Conservation (phyloP, 192 early-diverging fungal species). For the Gorgonomyces haynaldii region DNA sequence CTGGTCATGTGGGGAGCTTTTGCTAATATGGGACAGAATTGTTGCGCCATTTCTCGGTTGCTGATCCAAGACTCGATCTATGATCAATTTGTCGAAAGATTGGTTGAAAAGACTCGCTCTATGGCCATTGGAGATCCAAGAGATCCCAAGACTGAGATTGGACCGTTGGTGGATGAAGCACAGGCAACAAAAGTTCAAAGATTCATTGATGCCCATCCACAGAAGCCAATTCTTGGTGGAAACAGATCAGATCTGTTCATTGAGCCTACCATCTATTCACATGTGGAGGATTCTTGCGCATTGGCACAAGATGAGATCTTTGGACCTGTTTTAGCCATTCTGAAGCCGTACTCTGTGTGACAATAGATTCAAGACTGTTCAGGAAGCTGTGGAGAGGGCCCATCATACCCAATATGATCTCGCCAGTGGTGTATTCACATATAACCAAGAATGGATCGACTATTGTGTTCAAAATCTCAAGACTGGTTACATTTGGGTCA, state of each 20-base stretch:
- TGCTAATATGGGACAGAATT: conserved; percentile 13
- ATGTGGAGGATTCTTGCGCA: conserved; percentile 52
- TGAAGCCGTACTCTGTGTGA: conserved; percentile 4
- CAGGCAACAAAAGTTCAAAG: neutral
- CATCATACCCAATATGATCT: conserved; percentile 5
- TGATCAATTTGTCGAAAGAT: neutral
- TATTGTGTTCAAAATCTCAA: neutral
- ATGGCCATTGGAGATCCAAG: conserved; percentile 8
- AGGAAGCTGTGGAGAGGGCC: neutral
- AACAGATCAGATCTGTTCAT: conserved; percentile 52
- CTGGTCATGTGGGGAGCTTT: conserved; percentile 9
- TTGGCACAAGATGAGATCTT: conserved; percentile 61
- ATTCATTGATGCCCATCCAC: neutral
- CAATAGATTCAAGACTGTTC: neutral
- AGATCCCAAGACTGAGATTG: conserved; percentile 1
- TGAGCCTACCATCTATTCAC: conserved; percentile 65
- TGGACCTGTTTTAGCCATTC: conserved; percentile 9
- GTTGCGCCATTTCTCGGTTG: conserved; percentile 7
- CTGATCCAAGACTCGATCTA: conserved; percentile 3
- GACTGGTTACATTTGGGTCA: conserved; percentile 6
- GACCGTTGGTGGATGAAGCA: conserved; percentile 1
- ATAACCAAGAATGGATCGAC: neutral
- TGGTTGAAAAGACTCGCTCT: neutral
- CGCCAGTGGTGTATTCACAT: conserved; percentile 8
- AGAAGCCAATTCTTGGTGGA: neutral